phyloP scores from a whole-genome alignment of 2,329 filamentous ascomycete species.

The Sporothrix inflata region DNA sequence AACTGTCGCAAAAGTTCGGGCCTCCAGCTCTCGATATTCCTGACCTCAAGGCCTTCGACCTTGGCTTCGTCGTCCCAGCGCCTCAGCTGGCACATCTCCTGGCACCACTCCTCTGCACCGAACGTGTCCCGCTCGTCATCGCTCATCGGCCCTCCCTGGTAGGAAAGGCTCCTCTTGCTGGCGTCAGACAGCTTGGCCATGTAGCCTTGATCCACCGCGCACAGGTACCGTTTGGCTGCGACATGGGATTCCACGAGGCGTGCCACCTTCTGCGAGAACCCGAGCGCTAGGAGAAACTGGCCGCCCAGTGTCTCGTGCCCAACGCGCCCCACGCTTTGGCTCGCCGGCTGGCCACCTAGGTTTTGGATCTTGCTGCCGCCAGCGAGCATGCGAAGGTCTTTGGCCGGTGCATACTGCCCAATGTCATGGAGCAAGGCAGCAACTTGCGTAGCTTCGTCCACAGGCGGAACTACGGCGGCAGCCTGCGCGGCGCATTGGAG shows the following conservation, averaged over 20 bases:
- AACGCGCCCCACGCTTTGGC: not conserved
- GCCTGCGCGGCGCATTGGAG: slow-evolving; percentile 21
- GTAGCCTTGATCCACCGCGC: slow-evolving; percentile 23
- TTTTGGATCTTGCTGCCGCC: not conserved
- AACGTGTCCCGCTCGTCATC: slow-evolving; percentile 17
- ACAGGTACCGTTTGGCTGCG: slow-evolving; percentile 26
- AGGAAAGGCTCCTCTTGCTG: slow-evolving; percentile 22
- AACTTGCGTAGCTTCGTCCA: slow-evolving; percentile 1
- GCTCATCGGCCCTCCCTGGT: slow-evolving; percentile 27
- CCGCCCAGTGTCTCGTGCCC: slow-evolving; percentile 16
- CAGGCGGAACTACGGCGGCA: not conserved
- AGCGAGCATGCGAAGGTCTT: not conserved
- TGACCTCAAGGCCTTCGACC: slow-evolving; percentile 19
- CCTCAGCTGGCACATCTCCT: slow-evolving; percentile 25
- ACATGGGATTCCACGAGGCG: slow-evolving; percentile 25
- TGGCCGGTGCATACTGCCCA: slow-evolving; percentile 3
- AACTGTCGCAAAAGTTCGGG: not conserved
- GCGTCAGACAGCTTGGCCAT: slow-evolving; percentile 20
- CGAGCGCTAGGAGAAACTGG: slow-evolving; percentile 22
- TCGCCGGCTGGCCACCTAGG: not conserved
- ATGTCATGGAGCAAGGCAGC: slow-evolving; percentile 1
- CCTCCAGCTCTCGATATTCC: slow-evolving; percentile 16
- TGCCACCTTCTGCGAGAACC: slow-evolving; percentile 25
- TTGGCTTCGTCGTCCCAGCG: slow-evolving; percentile 27
- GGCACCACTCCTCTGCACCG: slow-evolving; percentile 15